A percentile compares a stretch with the other conserved stretches of the same genome.
phyloP scores from a whole-genome alignment of 176 grass and related monocot genomes.

The Pontederia crassipes region DNA sequence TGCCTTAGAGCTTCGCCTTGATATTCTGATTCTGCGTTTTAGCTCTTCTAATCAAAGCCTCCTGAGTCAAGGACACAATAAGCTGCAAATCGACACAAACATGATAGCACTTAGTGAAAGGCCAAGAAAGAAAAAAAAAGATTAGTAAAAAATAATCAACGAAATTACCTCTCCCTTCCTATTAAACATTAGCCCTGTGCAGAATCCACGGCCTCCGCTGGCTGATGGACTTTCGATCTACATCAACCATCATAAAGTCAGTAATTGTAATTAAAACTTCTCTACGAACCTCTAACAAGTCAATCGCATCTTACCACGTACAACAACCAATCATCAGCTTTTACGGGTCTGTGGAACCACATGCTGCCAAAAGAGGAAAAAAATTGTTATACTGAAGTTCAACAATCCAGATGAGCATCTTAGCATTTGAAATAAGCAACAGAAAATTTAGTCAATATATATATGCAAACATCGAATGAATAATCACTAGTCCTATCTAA shows the following conservation, averaged over 20 bases:
- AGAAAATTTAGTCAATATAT: too few relatives aligned
- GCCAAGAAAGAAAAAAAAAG: neutral
- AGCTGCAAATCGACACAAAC: conserved; percentile 36
- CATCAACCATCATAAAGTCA: conserved; percentile 7
- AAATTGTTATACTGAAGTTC: neutral
- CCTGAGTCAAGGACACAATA: conserved; percentile 75
- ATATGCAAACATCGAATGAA: too few relatives aligned
- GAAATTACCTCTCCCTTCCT: conserved; percentile 58
- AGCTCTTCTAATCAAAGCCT: conserved; percentile 60
- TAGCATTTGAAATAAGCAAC: neutral
- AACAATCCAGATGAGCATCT: neutral
- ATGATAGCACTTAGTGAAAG: neutral
- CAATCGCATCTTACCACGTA: conserved; percentile 46
- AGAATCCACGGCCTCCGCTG: conserved; percentile 61
- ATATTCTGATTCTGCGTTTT: conserved; percentile 34
- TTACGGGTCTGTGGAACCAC: conserved; percentile 90
- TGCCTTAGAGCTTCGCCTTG: conserved; percentile 52
- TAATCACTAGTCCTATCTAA: too few relatives aligned
- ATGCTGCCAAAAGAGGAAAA: conserved; percentile 33
- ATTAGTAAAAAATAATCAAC: neutral
- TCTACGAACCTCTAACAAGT: neutral
- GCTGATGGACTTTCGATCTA: conserved; percentile 83
- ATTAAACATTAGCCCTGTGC: conserved; percentile 67
- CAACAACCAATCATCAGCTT: conserved; percentile 87
- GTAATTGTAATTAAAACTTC: neutral